Base-by-base conservation (phyloP, 2,329 filamentous ascomycete species). In the Aspergillus eucalypticola region DNA sequence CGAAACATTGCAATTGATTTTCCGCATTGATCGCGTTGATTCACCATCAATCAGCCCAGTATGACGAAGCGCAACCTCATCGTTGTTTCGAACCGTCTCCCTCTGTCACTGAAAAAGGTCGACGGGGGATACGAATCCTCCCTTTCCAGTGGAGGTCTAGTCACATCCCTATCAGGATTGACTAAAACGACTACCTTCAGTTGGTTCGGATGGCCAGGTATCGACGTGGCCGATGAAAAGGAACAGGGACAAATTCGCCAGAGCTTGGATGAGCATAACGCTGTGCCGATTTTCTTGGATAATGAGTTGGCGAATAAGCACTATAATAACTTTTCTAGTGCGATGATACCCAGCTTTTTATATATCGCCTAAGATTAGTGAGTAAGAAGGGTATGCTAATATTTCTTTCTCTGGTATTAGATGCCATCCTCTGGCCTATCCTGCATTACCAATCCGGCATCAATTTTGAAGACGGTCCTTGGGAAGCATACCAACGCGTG, bases 261-360 rank as follows among this genome's bases (percentile, higher is more conserved):
- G 68, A 86, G 88, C 63, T 79, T 97, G 69, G 86, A 90, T 17
- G 88, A 95, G 69, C 90, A 96, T 76, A 87, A 88, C 66, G 92
- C 92, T 2, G 86, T 93, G 21, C 92, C 93, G 0, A 88, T 97
- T 60, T 96, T 96, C 74, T 84, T 97, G 67, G 88, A 92, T 61
- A 90, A 95, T 66, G 90, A 96, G 69, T 84, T 96, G 61, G 92
- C 92, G 57, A 91, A 97, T 72, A 86, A 88, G 62, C 94, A 98
- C 76, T 98, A 98, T 81, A 98, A 98, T 71, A 92, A 92, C 35
- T 97, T 98, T 76, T 92, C 92, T 10, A 98, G 91, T 95, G 88
- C 61, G 15, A 21, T n/a, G 15, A 38, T 35, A 8, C 5, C 7
- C 6, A 32, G 7, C 3, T 11, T 4, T 10, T 10, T 29, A 11